Conservation (phyloP, 228 moss, liverwort and hornwort genomes). For the Sphagnum fallax region DNA sequence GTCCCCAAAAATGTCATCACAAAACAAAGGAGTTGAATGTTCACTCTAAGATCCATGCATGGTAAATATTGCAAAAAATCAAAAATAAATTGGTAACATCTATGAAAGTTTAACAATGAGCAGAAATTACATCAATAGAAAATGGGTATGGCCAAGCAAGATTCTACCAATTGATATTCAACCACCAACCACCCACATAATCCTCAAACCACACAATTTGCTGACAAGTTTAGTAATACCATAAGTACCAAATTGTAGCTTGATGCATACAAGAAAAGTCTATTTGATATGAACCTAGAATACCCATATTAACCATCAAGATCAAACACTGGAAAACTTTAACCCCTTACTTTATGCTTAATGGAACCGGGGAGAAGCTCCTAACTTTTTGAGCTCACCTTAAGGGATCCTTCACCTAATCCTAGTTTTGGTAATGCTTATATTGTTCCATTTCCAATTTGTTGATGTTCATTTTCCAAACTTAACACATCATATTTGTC, state of each 20-base stretch:
- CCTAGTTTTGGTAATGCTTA: slow-evolving; percentile 3
- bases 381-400: too few species aligned
- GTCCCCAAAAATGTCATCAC: slow-evolving; percentile 97
- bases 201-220: too few species aligned
- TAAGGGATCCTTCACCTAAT: too few species aligned
- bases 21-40: slow-evolving; percentile 77
- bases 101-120: too few species aligned
- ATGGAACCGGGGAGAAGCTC: too few species aligned
- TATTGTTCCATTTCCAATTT: slow-evolving; percentile 33
- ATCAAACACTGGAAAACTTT: neutral
- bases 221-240: too few species aligned
- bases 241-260: too few species aligned
- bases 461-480: slow-evolving; percentile 37
- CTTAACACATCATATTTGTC: neutral
- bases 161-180: too few species aligned
- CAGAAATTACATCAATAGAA: too few species aligned
- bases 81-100: neutral
- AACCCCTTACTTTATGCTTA: neutral
- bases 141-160: too few species aligned
- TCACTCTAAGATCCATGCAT: slow-evolving; percentile 44
- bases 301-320: neutral
- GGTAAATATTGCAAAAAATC: neutral
- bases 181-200: too few species aligned
- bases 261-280: too few species aligned
- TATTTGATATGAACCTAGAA: neutral